Evolutionary conservation across 2,329 filamentous ascomycete species (phyloP).

Genomic region (Berkeleyomyces rouxiae): DNA sequence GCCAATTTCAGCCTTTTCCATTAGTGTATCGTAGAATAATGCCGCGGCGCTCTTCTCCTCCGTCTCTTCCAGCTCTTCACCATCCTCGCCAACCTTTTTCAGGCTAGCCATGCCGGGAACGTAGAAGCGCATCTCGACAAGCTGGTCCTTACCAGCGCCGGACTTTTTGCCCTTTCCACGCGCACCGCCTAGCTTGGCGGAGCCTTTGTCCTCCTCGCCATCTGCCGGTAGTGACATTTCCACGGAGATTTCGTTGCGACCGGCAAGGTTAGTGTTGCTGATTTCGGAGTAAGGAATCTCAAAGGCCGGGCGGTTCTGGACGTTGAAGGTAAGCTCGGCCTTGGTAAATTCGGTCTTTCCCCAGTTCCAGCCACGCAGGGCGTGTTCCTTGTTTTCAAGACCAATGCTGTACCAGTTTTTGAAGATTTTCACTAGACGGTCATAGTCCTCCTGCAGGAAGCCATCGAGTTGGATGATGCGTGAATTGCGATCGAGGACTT

Average conservation of each 20-base stretch:
- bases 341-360: conserved; percentile 95
- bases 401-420: conserved; percentile 96
- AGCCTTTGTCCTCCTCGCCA: conserved; percentile 54
- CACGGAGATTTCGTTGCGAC: conserved; percentile 93
- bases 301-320: conserved; percentile 90
- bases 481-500: conserved; percentile 69
- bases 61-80: conserved; percentile 50
- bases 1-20: conserved; percentile 97
- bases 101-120: conserved; percentile 81
- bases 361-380: conserved; percentile 96
- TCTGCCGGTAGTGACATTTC: conserved; percentile 71
- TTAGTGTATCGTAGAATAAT: conserved; percentile 94
- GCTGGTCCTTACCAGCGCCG: conserved; percentile 73
- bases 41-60: conserved; percentile 92
- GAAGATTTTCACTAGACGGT: conserved; percentile 80
- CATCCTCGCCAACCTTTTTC: conserved; percentile 39
- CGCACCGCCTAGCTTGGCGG: conserved; percentile 52
- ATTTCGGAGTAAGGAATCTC: conserved; percentile 96
- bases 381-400: conserved; percentile 84
- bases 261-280: conserved; percentile 90
- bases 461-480: conserved; percentile 88
- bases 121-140: conserved; percentile 98
- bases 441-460: conserved; percentile 86
- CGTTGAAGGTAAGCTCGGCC: conserved; percentile 87
- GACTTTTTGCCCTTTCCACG: conserved; percentile 72